Evolutionary conservation across 148 eudicot genomes (phyloP), one percentile per base, ranked within the genome.

Genomic region (Rhododendron mucronatum): DNA sequence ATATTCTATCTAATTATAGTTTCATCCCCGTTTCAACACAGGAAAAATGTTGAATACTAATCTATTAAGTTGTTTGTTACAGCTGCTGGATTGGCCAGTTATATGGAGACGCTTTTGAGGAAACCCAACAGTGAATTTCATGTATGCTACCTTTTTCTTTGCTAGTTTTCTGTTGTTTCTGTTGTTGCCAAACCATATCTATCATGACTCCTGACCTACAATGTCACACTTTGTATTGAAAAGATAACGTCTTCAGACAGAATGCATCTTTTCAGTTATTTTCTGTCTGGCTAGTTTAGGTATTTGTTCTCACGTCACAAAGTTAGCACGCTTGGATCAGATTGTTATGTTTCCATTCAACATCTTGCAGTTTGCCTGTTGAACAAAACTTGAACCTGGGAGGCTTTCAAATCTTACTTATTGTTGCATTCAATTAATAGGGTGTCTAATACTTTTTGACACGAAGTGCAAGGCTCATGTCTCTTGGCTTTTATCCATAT

Each of bases 51-150:
- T 20, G 12, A 53, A 41, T 18, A 4, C 53, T 63, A 48, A 63
- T 37, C 57, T 10, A 78, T 83, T 48, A 47, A 78, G 80, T 33
- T 88, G 61, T 84, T 57, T 85, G 85, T 69, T 55, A 87, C 99
- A 96, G 99, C 95, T 89, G 89, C 91, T 50, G 98, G 96, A 85
- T 84, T 96, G 92, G 89, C 92, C 67, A 93, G 86, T 89, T 90
- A 96, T 69, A 87, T 93, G 86, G 96, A 94, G 85, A 90, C 93
- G 55, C 96, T 96, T 84, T 74, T 89, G 85, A 87, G 95, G 89
- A 94, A 92, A 86, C 82, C 95, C 77, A 94, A 91, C 83, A 74
- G 92, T 44, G 99, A 96, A 82, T 96, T 95, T 90, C 90, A 86
- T 90, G 99, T 96, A 92, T 71, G 93, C 35, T 51, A 26, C 47